A percentile compares a stretch with the other conserved stretches of the same genome.
Conservation (phyloP, 257 asterid species). For the Anisodus acutangulus region DNA sequence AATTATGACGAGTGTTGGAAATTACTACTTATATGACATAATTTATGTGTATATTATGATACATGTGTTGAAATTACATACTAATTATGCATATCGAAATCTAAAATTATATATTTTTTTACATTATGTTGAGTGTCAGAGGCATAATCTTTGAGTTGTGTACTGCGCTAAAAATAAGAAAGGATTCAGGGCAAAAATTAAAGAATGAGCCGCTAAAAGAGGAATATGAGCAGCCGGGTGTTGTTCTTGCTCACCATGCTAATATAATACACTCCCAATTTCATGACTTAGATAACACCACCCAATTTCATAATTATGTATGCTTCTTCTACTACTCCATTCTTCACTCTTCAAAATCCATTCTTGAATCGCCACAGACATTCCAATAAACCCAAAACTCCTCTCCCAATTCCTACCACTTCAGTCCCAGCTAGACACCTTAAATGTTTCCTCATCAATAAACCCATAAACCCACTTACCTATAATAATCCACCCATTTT, state of each 20-base stretch:
- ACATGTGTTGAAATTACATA: no score
- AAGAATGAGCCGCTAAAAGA: no score
- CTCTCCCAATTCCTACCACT: neutral
- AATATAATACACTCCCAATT: neutral
- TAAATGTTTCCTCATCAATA: constrained; percentile 13
- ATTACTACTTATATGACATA: no score
- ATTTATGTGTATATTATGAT: no score
- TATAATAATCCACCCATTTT: constrained; percentile 46
- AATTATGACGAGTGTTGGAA: no score
- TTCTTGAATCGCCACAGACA: constrained; percentile 23
- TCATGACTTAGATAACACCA: neutral
- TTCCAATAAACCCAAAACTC: constrained; percentile 2
- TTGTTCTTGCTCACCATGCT: neutral
- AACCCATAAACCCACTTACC: constrained; percentile 23
- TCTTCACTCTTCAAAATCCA: constrained; percentile 16
- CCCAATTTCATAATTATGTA: constrained; percentile 18
- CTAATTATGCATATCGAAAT: no score
- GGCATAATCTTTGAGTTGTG: no score
- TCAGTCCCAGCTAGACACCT: neutral
- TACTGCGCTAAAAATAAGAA: no score
- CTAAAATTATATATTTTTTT: no score
- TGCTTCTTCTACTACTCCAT: neutral
- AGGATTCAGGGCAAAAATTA: no score
- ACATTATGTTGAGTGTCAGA: no score
- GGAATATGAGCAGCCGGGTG: no score